These are phyloP conservation scores for Calonectria hawksworthii DNA, from an alignment of 2,329 filamentous ascomycete genomes.

Conservation along the genomic window DNA sequence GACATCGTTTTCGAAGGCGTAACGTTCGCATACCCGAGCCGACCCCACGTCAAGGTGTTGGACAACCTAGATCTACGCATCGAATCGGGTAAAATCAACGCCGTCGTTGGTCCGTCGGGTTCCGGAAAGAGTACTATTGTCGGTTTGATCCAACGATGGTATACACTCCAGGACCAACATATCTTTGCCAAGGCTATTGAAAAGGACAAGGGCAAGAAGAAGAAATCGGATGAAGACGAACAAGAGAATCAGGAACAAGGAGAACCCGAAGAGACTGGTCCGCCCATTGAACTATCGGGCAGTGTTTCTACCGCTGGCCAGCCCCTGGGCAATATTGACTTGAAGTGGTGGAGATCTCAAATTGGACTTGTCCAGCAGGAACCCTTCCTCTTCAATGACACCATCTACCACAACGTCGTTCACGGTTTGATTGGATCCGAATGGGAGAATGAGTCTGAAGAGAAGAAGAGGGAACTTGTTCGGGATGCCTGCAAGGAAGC, in stretches of 20 bases:
- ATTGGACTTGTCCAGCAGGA: slow-evolving; percentile 79
- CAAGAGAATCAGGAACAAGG: slow-evolving; percentile 45
- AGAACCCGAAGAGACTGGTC: slow-evolving; percentile 55
- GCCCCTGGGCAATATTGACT: slow-evolving; percentile 68
- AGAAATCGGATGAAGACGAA: slow-evolving; percentile 53
- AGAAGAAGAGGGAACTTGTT: slow-evolving; percentile 71
- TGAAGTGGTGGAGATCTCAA: slow-evolving; percentile 74
- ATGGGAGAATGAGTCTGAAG: slow-evolving; percentile 66
- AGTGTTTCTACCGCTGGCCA: slow-evolving; percentile 67
- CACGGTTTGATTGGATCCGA: slow-evolving; percentile 68
- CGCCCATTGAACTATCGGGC: slow-evolving; percentile 60
- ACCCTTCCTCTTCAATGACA: slow-evolving; percentile 76
- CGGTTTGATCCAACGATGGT: slow-evolving; percentile 80
- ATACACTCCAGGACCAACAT: slow-evolving; percentile 70
- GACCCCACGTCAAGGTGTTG: slow-evolving; percentile 74
- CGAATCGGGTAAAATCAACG: slow-evolving; percentile 76
- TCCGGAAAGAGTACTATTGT: slow-evolving; percentile 83
- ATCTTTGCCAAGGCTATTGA: slow-evolving; percentile 65
- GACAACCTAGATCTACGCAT: slow-evolving; percentile 71
- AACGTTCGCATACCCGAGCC: slow-evolving; percentile 80
- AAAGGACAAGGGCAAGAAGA: slow-evolving; percentile 60
- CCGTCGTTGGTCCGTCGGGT: slow-evolving; percentile 81
- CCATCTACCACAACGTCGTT: slow-evolving; percentile 73
- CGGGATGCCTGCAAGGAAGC: slow-evolving; percentile 75
- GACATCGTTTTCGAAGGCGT: slow-evolving; percentile 70